Percentiles rank a stretch among this genome's conserved stretches.
Evolutionary conservation across 2,329 filamentous ascomycete species (phyloP).

Genomic region (Rosellinia necatrix): DNA sequence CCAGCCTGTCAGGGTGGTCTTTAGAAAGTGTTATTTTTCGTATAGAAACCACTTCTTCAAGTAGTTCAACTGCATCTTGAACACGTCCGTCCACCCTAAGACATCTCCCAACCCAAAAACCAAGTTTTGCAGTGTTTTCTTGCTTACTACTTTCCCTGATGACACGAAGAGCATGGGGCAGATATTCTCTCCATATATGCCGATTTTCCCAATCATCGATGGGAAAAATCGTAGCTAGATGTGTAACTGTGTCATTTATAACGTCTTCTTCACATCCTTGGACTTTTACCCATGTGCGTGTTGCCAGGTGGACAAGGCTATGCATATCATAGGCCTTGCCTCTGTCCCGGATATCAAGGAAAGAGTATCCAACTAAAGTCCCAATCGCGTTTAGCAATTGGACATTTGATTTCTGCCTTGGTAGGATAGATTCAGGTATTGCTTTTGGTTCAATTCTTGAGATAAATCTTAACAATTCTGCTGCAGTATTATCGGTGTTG

Average conservation of each 20-base stretch:
- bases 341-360: not conserved
- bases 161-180: conserved; percentile 10
- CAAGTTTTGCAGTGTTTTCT: not conserved
- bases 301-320: conserved; percentile 12
- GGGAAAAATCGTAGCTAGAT: conserved; percentile 39
- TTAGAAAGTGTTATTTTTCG: no score
- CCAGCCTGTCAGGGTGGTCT: no score
- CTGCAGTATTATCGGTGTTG: conserved; percentile 36
- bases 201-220: conserved; percentile 13
- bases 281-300: not conserved
- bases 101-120: conserved; percentile 1
- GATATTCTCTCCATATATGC: conserved; percentile 1
- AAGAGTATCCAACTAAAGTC: conserved; percentile 3
- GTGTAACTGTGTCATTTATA: not conserved
- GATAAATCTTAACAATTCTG: conserved; percentile 44
- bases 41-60: no score
- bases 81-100: not conserved
- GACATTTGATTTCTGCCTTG: conserved; percentile 18
- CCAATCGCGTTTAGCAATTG: conserved; percentile 2
- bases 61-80: conserved; percentile 1
- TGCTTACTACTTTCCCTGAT: not conserved
- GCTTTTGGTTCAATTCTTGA: conserved; percentile 45
- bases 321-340: conserved; percentile 15
- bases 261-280: not conserved
- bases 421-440: conserved; percentile 43